Evolutionary conservation across 1,284 basidiomycete species (phyloP), one percentile per base, ranked within the genome.

Genomic region (Tausonia pullulans): DNA sequence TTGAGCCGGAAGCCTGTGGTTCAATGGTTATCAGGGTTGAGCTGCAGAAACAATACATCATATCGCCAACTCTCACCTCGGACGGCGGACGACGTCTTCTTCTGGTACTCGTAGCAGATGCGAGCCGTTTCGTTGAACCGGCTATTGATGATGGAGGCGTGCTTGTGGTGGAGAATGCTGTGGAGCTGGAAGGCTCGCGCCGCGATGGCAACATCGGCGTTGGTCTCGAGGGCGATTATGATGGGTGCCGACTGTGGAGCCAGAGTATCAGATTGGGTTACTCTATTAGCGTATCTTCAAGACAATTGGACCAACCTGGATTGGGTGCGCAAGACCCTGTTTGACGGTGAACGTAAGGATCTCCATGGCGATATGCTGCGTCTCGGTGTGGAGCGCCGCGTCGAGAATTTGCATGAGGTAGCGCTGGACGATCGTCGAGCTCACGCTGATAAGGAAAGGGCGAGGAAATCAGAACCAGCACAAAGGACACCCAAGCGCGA

Each of bases 301-400:
- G 6, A 39, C 16, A 45, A 48, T 13, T 9, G 8, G 11, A 70
- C 80, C 69, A 69, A 87, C 87, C 78, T 89, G 86, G 4, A 98
- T 81, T 0, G 96, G 96, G 76, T 98, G 95, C 11, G 91, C 90
- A 51, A 98, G 80, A 0, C 96, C 96, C 76, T 98, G 94, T 72
- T 88, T 90, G 70, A 98, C 84, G 0, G 93, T 93, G 71, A 95
- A 93, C 46, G 83, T 87, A 58, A 99, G 76, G 51, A 98, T 88
- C 69, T 98, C 93, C 62, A 96, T 83, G 3, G 94, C 94, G 5
- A 88, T 82, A 5, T 82, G 80, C 73, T 98, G 94, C 56, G 90
- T 85, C 54, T 83, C 81, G 0, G 78, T 70, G 68, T 87, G 81
- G 62, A 91, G 75, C 0, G 90, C 88, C 0, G 90, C 87, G 1